These are phyloP conservation scores for Linanthus parryae DNA, from an alignment of 148 eudicot genomes.

Conservation along the genomic window DNA sequence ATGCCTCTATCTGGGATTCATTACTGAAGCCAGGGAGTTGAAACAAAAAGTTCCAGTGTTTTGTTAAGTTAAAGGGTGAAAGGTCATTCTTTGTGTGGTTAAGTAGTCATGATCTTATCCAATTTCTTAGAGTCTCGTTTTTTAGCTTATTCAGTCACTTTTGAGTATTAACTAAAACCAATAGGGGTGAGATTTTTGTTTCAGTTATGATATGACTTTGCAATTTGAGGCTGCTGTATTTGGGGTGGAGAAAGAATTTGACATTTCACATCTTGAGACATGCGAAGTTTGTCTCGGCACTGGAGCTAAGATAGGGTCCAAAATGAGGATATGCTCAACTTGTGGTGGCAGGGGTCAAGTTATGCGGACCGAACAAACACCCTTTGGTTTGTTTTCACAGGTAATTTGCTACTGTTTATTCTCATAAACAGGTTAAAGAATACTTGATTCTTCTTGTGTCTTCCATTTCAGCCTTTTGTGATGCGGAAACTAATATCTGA, in stretches of 20 bases:
- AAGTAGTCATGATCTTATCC: too few species aligned
- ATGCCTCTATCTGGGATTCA: too few species aligned
- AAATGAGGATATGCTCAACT: slow-evolving; percentile 89
- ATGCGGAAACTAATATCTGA: neutral
- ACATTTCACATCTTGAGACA: slow-evolving; percentile 86
- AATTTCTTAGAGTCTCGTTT: too few species aligned
- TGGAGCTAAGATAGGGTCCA: slow-evolving; percentile 93
- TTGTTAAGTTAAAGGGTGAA: too few species aligned
- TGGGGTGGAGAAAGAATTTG: slow-evolving; percentile 88
- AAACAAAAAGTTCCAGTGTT: too few species aligned
- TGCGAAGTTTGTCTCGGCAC: slow-evolving; percentile 83
- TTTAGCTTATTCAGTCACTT: too few species aligned
- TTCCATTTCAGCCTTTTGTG: neutral
- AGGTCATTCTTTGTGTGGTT: too few species aligned
- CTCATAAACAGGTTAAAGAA: neutral
- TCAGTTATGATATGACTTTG: slow-evolving; percentile 88
- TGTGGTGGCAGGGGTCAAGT: slow-evolving; percentile 99
- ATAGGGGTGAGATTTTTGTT: too few species aligned
- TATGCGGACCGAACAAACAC: slow-evolving; percentile 99
- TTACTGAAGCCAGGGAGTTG: too few species aligned
- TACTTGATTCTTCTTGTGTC: slow-evolving; percentile 2
- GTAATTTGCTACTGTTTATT: slow-evolving; percentile 28
- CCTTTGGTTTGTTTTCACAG: slow-evolving; percentile 98
- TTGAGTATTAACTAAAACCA: too few species aligned
- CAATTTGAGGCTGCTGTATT: slow-evolving; percentile 85